Conservation (phyloP, 331 rosid genomes). For the Telfairia occidentalis region DNA sequence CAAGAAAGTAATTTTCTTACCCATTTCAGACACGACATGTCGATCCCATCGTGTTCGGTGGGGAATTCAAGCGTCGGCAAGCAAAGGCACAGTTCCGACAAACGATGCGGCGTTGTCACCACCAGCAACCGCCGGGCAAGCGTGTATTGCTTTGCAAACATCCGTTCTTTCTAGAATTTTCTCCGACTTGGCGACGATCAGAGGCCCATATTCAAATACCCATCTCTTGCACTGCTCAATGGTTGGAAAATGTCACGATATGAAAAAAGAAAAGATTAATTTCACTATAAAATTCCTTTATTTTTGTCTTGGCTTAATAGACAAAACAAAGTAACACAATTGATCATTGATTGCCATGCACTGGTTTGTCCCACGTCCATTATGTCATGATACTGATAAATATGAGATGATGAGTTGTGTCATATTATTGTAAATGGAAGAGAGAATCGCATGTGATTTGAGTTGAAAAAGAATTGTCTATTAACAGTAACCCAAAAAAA, state of each 20-base stretch:
- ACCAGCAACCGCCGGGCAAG: conserved; percentile 33
- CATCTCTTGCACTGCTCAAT: conserved; percentile 75
- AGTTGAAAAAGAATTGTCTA: not conserved
- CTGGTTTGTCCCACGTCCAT: not conserved
- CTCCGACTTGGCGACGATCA: conserved; percentile 51
- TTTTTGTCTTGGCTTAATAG: not conserved
- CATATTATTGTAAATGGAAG: not conserved
- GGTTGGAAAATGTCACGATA: not conserved
- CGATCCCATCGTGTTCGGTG: not conserved
- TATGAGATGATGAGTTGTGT: not conserved
- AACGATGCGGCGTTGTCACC: conserved; percentile 1
- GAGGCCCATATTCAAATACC: conserved; percentile 66
- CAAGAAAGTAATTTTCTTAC: not conserved
- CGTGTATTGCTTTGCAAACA: conserved; percentile 58
- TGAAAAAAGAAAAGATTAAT: not conserved
- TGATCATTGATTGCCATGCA: not conserved
- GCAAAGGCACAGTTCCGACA: conserved; percentile 16
- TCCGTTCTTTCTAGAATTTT: conserved; percentile 56
- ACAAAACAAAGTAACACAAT: not conserved
- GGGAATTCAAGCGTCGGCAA: conserved; percentile 27
- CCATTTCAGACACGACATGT: not conserved
- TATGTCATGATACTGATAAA: not conserved
- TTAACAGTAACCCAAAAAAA: not conserved
- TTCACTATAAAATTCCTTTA: not conserved
- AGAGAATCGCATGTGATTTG: not conserved